Base-by-base conservation (phyloP, 306 rosid species). In the Gynostemma pentaphyllum region DNA sequence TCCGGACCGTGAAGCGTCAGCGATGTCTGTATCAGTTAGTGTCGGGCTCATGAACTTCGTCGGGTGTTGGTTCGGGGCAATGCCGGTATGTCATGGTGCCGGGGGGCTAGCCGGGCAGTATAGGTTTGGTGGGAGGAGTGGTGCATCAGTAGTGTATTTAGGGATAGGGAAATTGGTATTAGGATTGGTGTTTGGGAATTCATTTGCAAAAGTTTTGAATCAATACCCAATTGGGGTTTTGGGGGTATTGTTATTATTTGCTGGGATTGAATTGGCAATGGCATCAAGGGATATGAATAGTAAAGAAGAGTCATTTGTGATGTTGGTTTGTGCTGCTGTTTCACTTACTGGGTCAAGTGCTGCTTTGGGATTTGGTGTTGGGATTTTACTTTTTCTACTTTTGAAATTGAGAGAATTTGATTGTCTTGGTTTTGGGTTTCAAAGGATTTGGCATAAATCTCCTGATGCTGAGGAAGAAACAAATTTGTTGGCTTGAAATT, bases 61-160 rank as follows among this genome's bases (percentile, higher is more conserved):
- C 0, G 94, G 94, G 4, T 88, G 96, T 76, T 88, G 96, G 95
- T 85, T 87, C 64, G 96, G 96, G 18, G 94, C 96, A 24, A 83
- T 88, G 94, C 94, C 96, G 8, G 86, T 86, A 18, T 88, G 96
- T 65, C 96, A 88, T 42, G 94, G 94, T 4, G 96, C 96, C 0
- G 96, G 96, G 0, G 96, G 96, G 12, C 78, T 88, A 2, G 96
- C 96, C 0, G 96, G 96, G 5, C 96, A 85, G 36, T 88, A 88
- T 54, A 71, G 94, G 21, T 88, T 88, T 63, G 96, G 96, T 1
- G 96, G 94, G 1, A 74, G 95, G 68, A 82, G 92, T 24, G 95
- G 95, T 0, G 82, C 88, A 11, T 82, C 96, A 6, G 87, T 88
- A 36, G 84, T 84, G 45, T 83, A 81, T 37, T 70, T 88, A 34